These are phyloP conservation scores for Trametes polyzona DNA, from an alignment of 1,284 basidiomycete species.

Conservation along the genomic window DNA sequence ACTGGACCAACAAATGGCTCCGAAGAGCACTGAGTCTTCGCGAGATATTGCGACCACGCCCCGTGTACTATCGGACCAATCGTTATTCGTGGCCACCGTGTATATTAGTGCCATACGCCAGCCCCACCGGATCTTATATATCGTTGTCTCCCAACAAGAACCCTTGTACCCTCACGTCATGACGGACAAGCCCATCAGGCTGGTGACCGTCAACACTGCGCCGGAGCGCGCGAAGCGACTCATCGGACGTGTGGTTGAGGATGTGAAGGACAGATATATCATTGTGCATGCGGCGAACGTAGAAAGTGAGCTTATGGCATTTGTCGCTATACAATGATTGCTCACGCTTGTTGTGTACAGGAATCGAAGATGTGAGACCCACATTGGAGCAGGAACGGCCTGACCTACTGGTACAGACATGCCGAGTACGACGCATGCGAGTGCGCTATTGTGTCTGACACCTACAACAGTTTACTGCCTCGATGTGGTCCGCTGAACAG, in stretches of 20 bases:
- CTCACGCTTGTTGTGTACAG: neutral
- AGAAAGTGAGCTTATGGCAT: conserved; percentile 21
- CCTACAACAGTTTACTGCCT: conserved; percentile 28
- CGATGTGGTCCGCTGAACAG: conserved; percentile 31
- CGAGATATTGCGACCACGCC: too few relatives aligned
- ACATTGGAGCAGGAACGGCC: conserved; percentile 25
- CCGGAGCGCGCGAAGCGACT: conserved; percentile 30
- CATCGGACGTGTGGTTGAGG: conserved; percentile 28
- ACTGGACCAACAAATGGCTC: too few relatives aligned
- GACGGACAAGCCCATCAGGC: conserved; percentile 7
- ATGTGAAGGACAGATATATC: conserved; percentile 26
- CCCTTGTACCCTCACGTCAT: neutral
- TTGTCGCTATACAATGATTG: neutral
- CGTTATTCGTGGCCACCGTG: too few relatives aligned
- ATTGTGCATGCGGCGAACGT: conserved; percentile 27
- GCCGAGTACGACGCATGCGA: too few relatives aligned
- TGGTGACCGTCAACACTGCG: conserved; percentile 31
- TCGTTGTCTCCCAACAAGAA: too few relatives aligned
- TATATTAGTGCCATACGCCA: too few relatives aligned
- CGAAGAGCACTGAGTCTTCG: too few relatives aligned
- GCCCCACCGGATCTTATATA: too few relatives aligned
- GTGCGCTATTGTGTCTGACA: too few relatives aligned
- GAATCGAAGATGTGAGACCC: conserved; percentile 23
- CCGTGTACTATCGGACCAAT: too few relatives aligned
- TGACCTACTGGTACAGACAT: conserved; percentile 21